Evolutionary conservation across 1,284 basidiomycete genomes (phyloP).

Genomic region (Afroboletus lepidellus): DNA sequence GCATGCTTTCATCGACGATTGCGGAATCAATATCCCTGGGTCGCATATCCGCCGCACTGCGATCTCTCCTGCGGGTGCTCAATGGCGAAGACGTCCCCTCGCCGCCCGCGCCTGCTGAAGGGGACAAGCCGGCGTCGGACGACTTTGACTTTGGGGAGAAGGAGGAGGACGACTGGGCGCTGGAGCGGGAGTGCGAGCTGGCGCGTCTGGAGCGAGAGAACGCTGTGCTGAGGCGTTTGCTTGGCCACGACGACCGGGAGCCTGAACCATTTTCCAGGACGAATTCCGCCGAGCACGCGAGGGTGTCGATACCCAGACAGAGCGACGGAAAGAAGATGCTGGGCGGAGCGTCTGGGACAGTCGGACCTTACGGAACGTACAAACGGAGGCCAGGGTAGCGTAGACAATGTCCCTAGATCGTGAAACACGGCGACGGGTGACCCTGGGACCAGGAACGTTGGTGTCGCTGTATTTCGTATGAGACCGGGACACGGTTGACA

Average conservation of each 20-base stretch:
- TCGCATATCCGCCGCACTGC: constrained; percentile 71
- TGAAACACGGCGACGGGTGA: no score
- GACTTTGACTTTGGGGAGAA: constrained; percentile 21
- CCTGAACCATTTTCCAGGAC: constrained; percentile 10
- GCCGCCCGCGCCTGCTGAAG: constrained; percentile 5
- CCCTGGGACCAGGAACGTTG: not conserved
- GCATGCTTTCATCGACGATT: constrained; percentile 61
- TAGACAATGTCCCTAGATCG: not conserved
- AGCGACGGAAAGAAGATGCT: constrained; percentile 31
- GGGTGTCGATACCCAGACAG: constrained; percentile 15
- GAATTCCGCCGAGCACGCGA: constrained; percentile 16
- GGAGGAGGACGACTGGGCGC: constrained; percentile 60
- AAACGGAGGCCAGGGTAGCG: constrained; percentile 32
- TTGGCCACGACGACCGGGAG: constrained; percentile 43
- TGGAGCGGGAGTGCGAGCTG: constrained; percentile 87
- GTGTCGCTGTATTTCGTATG: not conserved
- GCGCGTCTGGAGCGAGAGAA: constrained; percentile 85
- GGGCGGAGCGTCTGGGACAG: constrained; percentile 43
- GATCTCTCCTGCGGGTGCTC: constrained; percentile 69
- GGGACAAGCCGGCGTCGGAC: constrained; percentile 4
- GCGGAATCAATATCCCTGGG: constrained; percentile 69
- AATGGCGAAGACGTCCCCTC: constrained; percentile 64
- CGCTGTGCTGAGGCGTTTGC: constrained; percentile 68
- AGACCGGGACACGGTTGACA: not conserved
- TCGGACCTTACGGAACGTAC: constrained; percentile 46